Base-by-base conservation (phyloP, 371 early-diverging fungal species). In the Rhizopus arrhizus region DNA sequence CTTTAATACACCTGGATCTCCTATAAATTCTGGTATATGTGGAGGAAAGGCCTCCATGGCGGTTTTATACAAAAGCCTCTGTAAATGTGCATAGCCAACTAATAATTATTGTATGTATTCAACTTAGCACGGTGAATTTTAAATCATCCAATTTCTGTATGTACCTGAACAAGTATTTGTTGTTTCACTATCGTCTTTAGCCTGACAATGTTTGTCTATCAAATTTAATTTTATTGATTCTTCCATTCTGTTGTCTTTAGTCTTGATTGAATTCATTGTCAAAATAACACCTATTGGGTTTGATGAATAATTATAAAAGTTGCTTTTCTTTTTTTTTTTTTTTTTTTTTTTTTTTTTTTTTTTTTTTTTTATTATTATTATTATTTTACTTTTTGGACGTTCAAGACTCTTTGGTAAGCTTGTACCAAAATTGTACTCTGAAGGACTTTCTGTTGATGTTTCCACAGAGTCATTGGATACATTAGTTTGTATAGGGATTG, bases 401-500 rank as follows among this genome's bases (percentile, higher is more conserved):
- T 66, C 67, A 35, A 66, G 28, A 16, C 62, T 61, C 38, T 33
- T 54, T 11, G 67, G 63, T 53, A 69, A 43, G 47, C 64, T 63
- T 3, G 67, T 40, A n/a, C 64, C 68, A 62, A 62, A 73, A 46
- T 51, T 64, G 35, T 62, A 56, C 34, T 74, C 68, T 1, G 70
- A 69, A 5, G 75, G 72, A 34, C 72, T 66, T 12, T 66, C 64
- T 45, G 63, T 63, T 42, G 70, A 70, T 29, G 69, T 61, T 28
- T 60, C 51, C 0, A 48, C 8, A 10, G 58, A 33, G 35, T 51
- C 54, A 51, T 42, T 12, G 0, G 11, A 36, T 9, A 36, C 89
- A 90, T 10, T 85, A 79, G 5, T 92, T 82, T 54, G 88, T 86
- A 61, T 86, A 85, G 5, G 95, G 91, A 0, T 89, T 89, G 43